Evolutionary conservation across 2,329 filamentous ascomycete genomes (phyloP).

Genomic region (Hypoxylon sp.): DNA sequence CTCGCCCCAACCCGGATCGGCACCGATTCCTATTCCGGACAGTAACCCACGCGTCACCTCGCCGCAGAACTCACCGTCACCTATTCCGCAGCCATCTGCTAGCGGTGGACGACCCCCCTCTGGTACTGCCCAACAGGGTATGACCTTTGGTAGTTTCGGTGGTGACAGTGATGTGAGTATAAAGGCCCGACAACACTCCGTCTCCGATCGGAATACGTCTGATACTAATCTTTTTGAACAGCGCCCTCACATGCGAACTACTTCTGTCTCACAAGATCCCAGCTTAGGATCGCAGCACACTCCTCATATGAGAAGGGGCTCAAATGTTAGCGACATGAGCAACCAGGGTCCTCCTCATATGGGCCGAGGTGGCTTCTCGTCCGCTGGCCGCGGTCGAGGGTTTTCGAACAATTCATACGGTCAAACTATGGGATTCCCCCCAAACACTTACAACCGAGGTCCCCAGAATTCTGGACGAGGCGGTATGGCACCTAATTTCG

Average conservation of each 20-base stretch:
- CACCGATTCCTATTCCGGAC: slow-evolving; percentile 74
- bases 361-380: slow-evolving; percentile 69
- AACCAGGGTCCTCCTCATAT: slow-evolving; percentile 71
- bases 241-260: slow-evolving; percentile 77
- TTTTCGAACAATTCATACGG: slow-evolving; percentile 66
- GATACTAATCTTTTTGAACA: slow-evolving; percentile 55
- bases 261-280: slow-evolving; percentile 73
- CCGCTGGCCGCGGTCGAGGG: slow-evolving; percentile 66
- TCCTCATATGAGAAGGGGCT: slow-evolving; percentile 85
- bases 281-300: slow-evolving; percentile 75
- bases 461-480: slow-evolving; percentile 66
- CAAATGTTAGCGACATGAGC: slow-evolving; percentile 81
- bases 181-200: slow-evolving; percentile 23
- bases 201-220: not conserved
- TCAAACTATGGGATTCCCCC: slow-evolving; percentile 63
- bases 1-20: slow-evolving; percentile 72
- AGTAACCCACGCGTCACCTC: slow-evolving; percentile 83
- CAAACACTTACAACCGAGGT: slow-evolving; percentile 58
- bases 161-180: slow-evolving; percentile 84
- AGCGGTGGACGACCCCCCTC: slow-evolving; percentile 90
- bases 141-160: slow-evolving; percentile 87
- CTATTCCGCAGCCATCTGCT: slow-evolving; percentile 89
- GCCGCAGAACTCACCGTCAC: slow-evolving; percentile 89
- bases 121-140: slow-evolving; percentile 74
- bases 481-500: slow-evolving; percentile 62